phyloP scores from a whole-genome alignment of 2,329 filamentous ascomycete species.

The Penicillium sp. region DNA sequence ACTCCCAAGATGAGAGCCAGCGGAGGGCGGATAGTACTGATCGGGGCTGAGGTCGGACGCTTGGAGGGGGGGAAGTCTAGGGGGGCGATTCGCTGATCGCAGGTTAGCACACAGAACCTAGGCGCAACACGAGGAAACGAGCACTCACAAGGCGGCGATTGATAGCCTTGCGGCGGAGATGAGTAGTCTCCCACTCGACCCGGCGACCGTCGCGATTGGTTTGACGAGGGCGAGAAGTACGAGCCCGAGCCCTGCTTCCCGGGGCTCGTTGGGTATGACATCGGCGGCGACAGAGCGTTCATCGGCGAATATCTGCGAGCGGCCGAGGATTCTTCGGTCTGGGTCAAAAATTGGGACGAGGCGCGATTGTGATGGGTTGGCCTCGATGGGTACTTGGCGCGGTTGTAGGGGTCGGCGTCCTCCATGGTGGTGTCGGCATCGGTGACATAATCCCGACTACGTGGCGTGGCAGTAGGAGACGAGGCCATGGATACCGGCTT shows the following conservation, averaged over 20 bases:
- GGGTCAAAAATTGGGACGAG: constrained; percentile 70
- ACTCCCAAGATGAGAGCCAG: constrained; percentile 70
- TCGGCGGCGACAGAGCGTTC: constrained; percentile 80
- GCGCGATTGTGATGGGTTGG: constrained; percentile 70
- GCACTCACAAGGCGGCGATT: constrained; percentile 58
- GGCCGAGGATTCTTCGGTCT: constrained; percentile 71
- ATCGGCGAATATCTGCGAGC: constrained; percentile 95
- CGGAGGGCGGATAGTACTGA: constrained; percentile 70
- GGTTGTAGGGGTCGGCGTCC: constrained; percentile 81
- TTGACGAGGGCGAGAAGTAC: constrained; percentile 56
- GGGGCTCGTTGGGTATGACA: constrained; percentile 70
- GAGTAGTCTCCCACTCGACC: constrained; percentile 63
- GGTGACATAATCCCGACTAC: constrained; percentile 63
- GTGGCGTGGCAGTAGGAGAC: constrained; percentile 59
- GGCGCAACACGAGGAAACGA: constrained; percentile 6
- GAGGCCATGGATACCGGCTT: constrained; percentile 57
- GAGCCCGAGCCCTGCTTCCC: constrained; percentile 52
- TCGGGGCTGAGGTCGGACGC: constrained; percentile 66
- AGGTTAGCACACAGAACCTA: constrained; percentile 5
- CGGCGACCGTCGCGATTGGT: constrained; percentile 71
- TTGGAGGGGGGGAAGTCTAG: constrained; percentile 74
- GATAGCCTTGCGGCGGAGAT: constrained; percentile 58
- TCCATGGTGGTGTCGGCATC: constrained; percentile 84
- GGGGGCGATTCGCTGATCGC: constrained; percentile 48
- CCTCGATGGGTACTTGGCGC: constrained; percentile 81